Base-by-base conservation (phyloP, 441 rosid genomes). In the Gossypium davidsonii region DNA sequence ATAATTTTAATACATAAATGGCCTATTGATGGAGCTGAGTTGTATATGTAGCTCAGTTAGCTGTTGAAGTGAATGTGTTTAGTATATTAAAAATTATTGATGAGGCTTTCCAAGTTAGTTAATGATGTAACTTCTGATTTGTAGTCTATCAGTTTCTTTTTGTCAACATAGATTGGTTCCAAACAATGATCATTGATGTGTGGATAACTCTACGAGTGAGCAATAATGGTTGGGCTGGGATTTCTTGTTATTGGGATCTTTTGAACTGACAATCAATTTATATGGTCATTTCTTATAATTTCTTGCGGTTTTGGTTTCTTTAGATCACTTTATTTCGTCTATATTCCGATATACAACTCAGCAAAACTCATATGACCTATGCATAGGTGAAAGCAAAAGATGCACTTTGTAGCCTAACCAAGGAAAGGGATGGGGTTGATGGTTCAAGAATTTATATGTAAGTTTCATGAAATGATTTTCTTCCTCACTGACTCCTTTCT, bases 151-250 rank as follows among this genome's bases (percentile, higher is more conserved):
- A 20, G 66, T 34, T 61, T 61, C 67, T 39, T 39, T 39, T 61
- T 15, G 67, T 61, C 55, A 21, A 44, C 34, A 21, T 21, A 23
- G 23, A 48, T 10, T 67, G 12, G 42, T n/a, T 67, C 14, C 31
- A 44, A 65, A 67, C 1, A n/a, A 48, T 49, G 57, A 52, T 67
- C 75, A 97, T 77, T 82, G 98, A 60, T 95, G 97, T 48, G 79
- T 87, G 80, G 89, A 95, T 77, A 91, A 91, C 84, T 86, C 91
- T 57, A 93, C 94, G 67, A 91, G 97, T 20, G 96, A 91, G 87
- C 96, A 91, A 80, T 91, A 87, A 93, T 90, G 98, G 92, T 87
- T 76, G 93, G 88, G 77, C 91, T 56, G 61, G 23, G n/a, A 0
- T 4, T 97, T 62, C 77, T 91, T 83, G 89, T 91, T 60, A 61